phyloP scores from a whole-genome alignment of 2,329 filamentous ascomycete genomes.

The Cryphonectria parasitica region DNA sequence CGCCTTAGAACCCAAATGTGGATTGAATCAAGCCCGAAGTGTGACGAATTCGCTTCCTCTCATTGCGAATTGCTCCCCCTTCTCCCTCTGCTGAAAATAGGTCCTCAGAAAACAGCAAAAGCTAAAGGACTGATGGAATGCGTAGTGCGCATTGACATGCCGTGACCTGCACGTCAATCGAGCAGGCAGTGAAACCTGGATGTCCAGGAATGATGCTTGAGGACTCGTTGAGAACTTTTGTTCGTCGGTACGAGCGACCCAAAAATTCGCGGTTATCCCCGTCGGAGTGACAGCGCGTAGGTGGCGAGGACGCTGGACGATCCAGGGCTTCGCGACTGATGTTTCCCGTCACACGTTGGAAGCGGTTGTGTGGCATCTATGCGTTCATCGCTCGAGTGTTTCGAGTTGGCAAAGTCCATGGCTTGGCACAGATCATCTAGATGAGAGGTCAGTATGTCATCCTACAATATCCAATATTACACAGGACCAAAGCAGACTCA shows the following conservation, averaged over 20 bases:
- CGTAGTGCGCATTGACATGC: not conserved
- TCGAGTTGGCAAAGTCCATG: slow-evolving; percentile 70
- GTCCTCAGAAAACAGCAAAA: not conserved
- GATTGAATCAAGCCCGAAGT: not conserved
- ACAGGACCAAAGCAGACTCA: slow-evolving; percentile 49
- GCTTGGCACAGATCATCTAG: slow-evolving; percentile 69
- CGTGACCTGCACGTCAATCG: not conserved
- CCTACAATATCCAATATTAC: not conserved
- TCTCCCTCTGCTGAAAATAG: not conserved
- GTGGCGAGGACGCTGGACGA: not conserved
- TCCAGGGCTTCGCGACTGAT: not conserved
- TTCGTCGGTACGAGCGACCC: not conserved
- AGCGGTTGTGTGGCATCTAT: slow-evolving; percentile 4
- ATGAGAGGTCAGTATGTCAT: slow-evolving; percentile 8
- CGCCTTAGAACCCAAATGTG: not conserved
- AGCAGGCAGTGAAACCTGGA: not conserved
- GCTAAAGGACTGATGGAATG: not conserved
- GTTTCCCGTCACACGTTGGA: not conserved
- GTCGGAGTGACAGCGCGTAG: not conserved
- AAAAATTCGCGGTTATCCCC: not conserved
- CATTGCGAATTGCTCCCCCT: not conserved
- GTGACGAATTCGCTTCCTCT: not conserved
- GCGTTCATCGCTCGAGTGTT: slow-evolving; percentile 35
- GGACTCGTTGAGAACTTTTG: not conserved
- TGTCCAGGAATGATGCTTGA: not conserved